Evolutionary conservation across 148 eudicot species (phyloP).

Genomic region (Polygonum aviculare): DNA sequence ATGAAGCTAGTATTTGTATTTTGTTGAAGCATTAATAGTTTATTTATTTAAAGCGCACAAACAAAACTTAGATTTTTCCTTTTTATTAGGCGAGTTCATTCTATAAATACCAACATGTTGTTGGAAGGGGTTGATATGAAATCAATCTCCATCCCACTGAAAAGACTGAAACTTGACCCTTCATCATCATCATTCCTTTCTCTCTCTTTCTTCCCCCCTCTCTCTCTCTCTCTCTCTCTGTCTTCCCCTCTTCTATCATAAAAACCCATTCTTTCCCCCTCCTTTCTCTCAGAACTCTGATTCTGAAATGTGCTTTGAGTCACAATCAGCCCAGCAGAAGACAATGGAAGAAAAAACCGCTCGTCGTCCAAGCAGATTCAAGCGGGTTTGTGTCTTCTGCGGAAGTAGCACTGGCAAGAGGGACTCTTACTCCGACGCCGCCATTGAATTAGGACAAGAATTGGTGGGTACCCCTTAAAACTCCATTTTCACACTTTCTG

Average conservation of each 20-base stretch:
- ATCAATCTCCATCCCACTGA: slow-evolving; percentile 6
- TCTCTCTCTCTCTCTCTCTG: neutral
- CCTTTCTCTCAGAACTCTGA: neutral
- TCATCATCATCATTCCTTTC: slow-evolving; percentile 7
- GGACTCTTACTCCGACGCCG: slow-evolving; percentile 25
- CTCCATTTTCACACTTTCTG: neutral
- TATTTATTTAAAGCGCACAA: neutral
- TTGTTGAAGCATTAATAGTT: too few species aligned
- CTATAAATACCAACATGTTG: slow-evolving; percentile 7
- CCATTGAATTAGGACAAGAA: slow-evolving; percentile 21
- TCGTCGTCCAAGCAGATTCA: slow-evolving; percentile 17
- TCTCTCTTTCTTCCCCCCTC: neutral
- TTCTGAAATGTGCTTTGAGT: slow-evolving; percentile 1
- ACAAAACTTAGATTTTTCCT: neutral
- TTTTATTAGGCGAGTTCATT: neutral
- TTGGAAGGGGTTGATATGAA: slow-evolving; percentile 4
- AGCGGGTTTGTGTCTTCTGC: slow-evolving; percentile 28
- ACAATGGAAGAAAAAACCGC: neutral
- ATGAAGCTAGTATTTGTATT: too few species aligned
- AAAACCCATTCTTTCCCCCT: neutral
- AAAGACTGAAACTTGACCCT: slow-evolving; percentile 9
- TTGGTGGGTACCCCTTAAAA: slow-evolving; percentile 1
- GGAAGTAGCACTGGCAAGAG: slow-evolving; percentile 37
- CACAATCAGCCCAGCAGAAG: neutral
- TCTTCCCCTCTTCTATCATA: neutral